These are phyloP conservation scores for Capsella bursapastoris DNA, from an alignment of 345 rosid genomes.

Conservation along the genomic window DNA sequence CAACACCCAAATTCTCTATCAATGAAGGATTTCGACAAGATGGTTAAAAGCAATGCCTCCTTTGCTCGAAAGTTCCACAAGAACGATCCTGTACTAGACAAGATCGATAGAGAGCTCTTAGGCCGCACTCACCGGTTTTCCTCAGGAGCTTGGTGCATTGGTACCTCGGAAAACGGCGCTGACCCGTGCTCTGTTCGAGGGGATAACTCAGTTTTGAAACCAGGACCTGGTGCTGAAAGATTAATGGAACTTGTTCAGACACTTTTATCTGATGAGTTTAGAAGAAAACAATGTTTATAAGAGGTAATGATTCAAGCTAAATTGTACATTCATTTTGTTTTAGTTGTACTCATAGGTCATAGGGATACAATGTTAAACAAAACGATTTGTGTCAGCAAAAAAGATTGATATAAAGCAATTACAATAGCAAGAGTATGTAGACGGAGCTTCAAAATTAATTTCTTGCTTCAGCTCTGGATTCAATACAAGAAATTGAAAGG, in stretches of 20 bases:
- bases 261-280: slow-evolving; percentile 62
- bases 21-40: slow-evolving; percentile 57
- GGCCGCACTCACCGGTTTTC: slow-evolving; percentile 61
- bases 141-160: slow-evolving; percentile 68
- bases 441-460: not conserved
- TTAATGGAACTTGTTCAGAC: slow-evolving; percentile 57
- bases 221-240: slow-evolving; percentile 77
- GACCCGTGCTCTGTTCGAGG: slow-evolving; percentile 21
- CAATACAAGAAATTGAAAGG: slow-evolving; percentile 14
- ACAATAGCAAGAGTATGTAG: slow-evolving; percentile 14
- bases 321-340: slow-evolving; percentile 39
- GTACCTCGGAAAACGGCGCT: slow-evolving; percentile 39
- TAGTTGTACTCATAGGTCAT: slow-evolving; percentile 30
- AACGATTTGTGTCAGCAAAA: slow-evolving; percentile 10
- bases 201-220: slow-evolving; percentile 56
- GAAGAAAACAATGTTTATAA: slow-evolving; percentile 62
- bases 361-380: slow-evolving; percentile 29
- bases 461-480: slow-evolving; percentile 21
- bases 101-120: slow-evolving; percentile 78
- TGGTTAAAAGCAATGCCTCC: slow-evolving; percentile 81
- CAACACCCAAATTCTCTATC: slow-evolving; percentile 92
- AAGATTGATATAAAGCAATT: not conserved
- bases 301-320: slow-evolving; percentile 26
- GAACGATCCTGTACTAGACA: slow-evolving; percentile 68
- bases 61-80: slow-evolving; percentile 85